Base-by-base conservation (phyloP, 768 basidiomycete genomes). In the Calocybe cyanea region DNA sequence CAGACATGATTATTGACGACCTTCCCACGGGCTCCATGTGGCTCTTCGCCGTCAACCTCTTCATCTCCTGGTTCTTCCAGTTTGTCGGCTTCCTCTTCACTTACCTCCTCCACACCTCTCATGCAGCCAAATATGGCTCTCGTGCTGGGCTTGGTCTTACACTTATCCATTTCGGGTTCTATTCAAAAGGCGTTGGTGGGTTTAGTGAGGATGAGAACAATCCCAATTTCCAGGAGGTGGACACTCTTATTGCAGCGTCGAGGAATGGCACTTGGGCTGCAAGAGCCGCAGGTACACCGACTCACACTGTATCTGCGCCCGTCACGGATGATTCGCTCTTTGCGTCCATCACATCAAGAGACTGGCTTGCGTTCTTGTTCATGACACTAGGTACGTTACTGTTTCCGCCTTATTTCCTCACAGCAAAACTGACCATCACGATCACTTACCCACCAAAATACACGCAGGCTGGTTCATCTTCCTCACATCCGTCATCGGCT, bases 1-100 rank as follows among this genome's bases (percentile, higher is more conserved):
- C 64, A 8, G 68, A 72, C 58, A 85, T 97, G 73, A 79, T 96
- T 62, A 85, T 99, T 53, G 94, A 95, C 49, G 87, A 93, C 47
- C 81, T 98, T 33, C 92, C 93, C 0, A 80, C 90, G 0, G 93
- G 93, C 41, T 83, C 86, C 3, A 60, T 81, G 56, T 65, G 79
- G 64, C 63, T 82, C n/a, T 94, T 92, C 67, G 57, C 80, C 51
- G 71, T 80, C 67, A 92, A 90, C 64, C 62, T 86, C 45, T 78
- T 93, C 69, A 83, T 91, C 46, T 94, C 92, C 6, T 87, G 87
- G 69, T 92, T 93, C 69, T 98, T 99, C 85, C 93, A 97, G 67
- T 94, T 97, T 63, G 78, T 95, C 57, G 94, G 91, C 41, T 92
- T 89, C 74, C 65, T 87, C 48, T 77, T 99, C 68, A 96, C 94